Base-by-base conservation (phyloP, 768 basidiomycete species). In the Kockovaella imperatae region DNA sequence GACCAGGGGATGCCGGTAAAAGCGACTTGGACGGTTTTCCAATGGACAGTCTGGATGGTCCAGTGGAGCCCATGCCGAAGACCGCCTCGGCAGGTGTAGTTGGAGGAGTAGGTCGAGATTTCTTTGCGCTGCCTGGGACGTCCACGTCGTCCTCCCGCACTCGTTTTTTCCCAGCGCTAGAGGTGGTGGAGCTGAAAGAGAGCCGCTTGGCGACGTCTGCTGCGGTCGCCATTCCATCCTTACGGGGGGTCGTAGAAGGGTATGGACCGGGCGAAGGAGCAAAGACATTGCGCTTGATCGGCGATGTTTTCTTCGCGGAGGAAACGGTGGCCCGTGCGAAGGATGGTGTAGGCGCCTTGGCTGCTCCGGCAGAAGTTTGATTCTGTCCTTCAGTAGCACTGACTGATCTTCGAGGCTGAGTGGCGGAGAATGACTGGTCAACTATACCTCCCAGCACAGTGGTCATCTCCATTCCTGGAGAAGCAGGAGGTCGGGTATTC, bases 121-220 rank as follows among this genome's bases (percentile, higher is more conserved):
- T 48, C 45, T 54, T 54, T 5, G 23, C 38, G 24, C 17, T 46
- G 11, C 15, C 23, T 14, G 46, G 46, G 14, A 23, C 35, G 35
- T 25, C 41, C n/a, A 28, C 42, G 10, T 31, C 53, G 5, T 49
- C 42, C 4, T 50, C 47, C 17, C 45, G 21, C 5, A 42, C 29
- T 18, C 58, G 52, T 36, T 57, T 65, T 46, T 47, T 49, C 8
- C 49, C 48, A 1, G 30, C 56, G 20, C 52, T 50, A 13, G 35
- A 32, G 7, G 56, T 52, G 15, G 55, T 47, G 21, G 67, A 60
- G 25, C 57, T 56, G 38, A 70, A 70, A 17, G 52, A 54, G 8
- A 70, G 47, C 1, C 66, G 61, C 46, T 70, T 67, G 34, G 68
- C 68, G 5, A 70, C 68, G 17, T 67, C 65, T n/a, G 52, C 60